Base-by-base conservation (phyloP, 805 yeast genomes). In the Danielozyma ontarioensis region DNA sequence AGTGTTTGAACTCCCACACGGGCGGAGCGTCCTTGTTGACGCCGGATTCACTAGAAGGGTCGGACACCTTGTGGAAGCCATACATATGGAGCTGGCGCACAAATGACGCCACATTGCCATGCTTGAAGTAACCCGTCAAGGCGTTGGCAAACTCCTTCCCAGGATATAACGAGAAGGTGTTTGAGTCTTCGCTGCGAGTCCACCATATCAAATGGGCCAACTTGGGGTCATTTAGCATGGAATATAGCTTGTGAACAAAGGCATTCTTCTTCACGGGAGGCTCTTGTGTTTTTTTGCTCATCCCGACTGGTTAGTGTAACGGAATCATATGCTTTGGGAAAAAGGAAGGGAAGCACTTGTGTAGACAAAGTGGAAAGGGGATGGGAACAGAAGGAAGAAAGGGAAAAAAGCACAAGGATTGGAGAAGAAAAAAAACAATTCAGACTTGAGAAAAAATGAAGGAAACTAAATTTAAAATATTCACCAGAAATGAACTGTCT, bases 31-130 rank as follows among this genome's bases (percentile, higher is more conserved):
- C 57, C 27, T 48, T 48, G 33, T 42, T 49, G 11, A 8, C 31
- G 26, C 8, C 28, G 39, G 50, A 57, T 34, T 51, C 45, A 33
- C 34, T 38, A 13, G 40, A 50, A 13, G 66, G 68, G 39, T 74
- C 78, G 40, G 63, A 74, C 6, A 83, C 80, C 61, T 89, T 88
- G 58, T 89, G 96, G 64, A 89, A 88, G 1, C 96, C 96, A 55
- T 88, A 88, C 97, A 89, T 90, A 64, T 90, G 95, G 29, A 89
- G 66, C 59, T 90, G 97, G 29, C 97, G 76, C 23, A 90, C 96
- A 64, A 90, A 90, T 39, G 90, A 80, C 16, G 95, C 87, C 18
- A 89, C 87, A 53, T 90, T 90, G 3, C 95, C 94, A 62, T 89
- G 97, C 55, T 90, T 90, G 68, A 90, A 89, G 55, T 84, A 88